Evolutionary conservation across 257 asterid genomes (phyloP).

Genomic region (Paraleonurus japonicus): DNA sequence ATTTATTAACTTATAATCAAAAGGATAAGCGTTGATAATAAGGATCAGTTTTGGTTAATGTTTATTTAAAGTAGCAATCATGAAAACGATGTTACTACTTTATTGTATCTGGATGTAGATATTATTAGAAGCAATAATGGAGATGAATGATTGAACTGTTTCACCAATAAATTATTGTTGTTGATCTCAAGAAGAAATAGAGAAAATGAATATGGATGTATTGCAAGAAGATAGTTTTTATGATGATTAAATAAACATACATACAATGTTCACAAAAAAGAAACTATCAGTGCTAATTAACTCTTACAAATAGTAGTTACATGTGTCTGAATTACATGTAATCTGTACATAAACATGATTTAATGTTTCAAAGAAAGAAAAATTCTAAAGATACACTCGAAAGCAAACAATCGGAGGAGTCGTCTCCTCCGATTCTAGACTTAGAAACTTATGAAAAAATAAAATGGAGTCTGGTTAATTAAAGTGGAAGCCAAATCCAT

Average conservation of each 20-base stretch:
- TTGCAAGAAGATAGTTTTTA: neutral
- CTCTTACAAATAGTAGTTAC: constrained; percentile 21
- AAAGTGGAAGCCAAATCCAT: neutral
- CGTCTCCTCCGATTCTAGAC: neutral
- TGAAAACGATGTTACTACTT: constrained; percentile 16
- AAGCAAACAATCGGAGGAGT: neutral
- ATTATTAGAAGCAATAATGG: neutral
- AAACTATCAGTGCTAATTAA: neutral
- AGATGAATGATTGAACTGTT: neutral
- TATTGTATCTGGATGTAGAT: neutral
- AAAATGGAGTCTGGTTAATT: neutral
- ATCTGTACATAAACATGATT: constrained; percentile 26
- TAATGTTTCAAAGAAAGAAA: neutral
- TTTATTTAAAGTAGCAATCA: neutral
- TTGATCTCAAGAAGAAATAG: neutral
- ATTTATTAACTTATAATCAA: neutral
- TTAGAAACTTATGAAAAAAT: constrained; percentile 15
- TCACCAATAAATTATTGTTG: neutral
- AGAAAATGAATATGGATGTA: neutral
- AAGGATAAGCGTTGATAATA: neutral
- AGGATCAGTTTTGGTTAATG: neutral
- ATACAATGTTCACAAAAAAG: neutral
- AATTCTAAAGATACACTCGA: constrained; percentile 18
- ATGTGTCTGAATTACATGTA: constrained; percentile 27
- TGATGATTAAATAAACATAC: neutral